Conservation (phyloP, 228 moss, liverwort and hornwort species). For the Sphagnum fallax region DNA sequence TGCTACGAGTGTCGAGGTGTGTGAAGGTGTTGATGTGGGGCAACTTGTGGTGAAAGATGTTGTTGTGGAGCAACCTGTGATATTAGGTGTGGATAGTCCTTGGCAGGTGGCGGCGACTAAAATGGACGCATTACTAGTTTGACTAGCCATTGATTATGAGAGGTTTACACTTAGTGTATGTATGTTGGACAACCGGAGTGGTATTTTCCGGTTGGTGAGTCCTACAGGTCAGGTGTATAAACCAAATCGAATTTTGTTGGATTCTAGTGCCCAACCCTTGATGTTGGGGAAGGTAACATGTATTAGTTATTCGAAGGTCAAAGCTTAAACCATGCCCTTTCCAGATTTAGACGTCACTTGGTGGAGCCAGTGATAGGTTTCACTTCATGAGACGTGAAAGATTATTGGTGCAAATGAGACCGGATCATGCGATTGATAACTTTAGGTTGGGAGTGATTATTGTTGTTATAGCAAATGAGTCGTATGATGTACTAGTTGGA, state of each 20-base stretch:
- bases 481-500: conserved; percentile 11
- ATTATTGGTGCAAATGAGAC: not conserved
- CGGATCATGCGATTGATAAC: not conserved
- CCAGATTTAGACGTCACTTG: not conserved
- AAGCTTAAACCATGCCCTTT: not conserved
- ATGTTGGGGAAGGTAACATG: conserved; percentile 1
- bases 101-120: too few relatives aligned
- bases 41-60: too few relatives aligned
- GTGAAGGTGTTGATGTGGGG: too few relatives aligned
- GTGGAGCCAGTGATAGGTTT: not conserved
- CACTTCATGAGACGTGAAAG: not conserved
- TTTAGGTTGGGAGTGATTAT: not conserved
- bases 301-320: not conserved
- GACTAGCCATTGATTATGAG: not conserved
- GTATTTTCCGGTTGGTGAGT: conserved; percentile 1
- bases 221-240: not conserved
- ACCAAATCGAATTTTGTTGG: conserved; percentile 1
- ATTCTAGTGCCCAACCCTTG: conserved; percentile 9
- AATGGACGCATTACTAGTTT: not conserved
- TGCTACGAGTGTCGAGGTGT: too few relatives aligned
- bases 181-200: not conserved
- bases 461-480: not conserved
- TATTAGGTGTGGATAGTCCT: too few relatives aligned
- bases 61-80: too few relatives aligned
- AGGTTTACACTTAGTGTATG: not conserved